Evolutionary conservation across 805 yeast species (phyloP).

Genomic region (Sugiyamaella boreocaroliniensis): DNA sequence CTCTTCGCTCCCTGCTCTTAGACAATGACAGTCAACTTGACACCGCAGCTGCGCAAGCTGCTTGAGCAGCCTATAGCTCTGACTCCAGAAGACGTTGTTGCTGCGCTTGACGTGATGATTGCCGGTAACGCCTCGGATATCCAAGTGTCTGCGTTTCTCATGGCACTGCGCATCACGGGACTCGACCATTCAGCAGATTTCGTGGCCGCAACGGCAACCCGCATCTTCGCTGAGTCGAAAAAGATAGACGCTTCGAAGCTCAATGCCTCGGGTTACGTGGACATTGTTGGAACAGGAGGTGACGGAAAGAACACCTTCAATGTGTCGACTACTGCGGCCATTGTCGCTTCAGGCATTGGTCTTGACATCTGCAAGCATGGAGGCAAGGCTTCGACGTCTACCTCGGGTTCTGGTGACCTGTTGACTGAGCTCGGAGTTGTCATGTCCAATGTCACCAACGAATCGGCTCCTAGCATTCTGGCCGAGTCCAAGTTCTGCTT

Average conservation of each 20-base stretch:
- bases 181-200: slow-evolving; percentile 75
- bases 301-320: slow-evolving; percentile 97
- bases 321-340: slow-evolving; percentile 91
- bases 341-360: slow-evolving; percentile 85
- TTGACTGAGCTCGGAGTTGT: slow-evolving; percentile 79
- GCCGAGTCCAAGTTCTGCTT: slow-evolving; percentile 50
- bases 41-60: slow-evolving; percentile 62
- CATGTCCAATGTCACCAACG: slow-evolving; percentile 55
- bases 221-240: slow-evolving; percentile 50
- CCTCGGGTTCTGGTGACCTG: slow-evolving; percentile 91
- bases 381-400: slow-evolving; percentile 90
- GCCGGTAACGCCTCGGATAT: slow-evolving; percentile 56
- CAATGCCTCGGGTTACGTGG: slow-evolving; percentile 49
- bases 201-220: slow-evolving; percentile 79
- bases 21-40: slow-evolving; percentile 23
- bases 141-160: slow-evolving; percentile 72
- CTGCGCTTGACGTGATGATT: slow-evolving; percentile 57
- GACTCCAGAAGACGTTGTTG: slow-evolving; percentile 55
- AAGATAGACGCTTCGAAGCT: slow-evolving; percentile 17
- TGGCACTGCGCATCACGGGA: slow-evolving; percentile 65
- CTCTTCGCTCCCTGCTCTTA: neutral
- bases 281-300: slow-evolving; percentile 98
- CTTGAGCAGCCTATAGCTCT: slow-evolving; percentile 54
- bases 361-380: slow-evolving; percentile 89
- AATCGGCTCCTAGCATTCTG: slow-evolving; percentile 52